A percentile compares a stretch with the other conserved stretches of the same genome.
These are phyloP conservation scores for Nemania serpens DNA, from an alignment of 2,329 filamentous ascomycete species.

Conservation along the genomic window DNA sequence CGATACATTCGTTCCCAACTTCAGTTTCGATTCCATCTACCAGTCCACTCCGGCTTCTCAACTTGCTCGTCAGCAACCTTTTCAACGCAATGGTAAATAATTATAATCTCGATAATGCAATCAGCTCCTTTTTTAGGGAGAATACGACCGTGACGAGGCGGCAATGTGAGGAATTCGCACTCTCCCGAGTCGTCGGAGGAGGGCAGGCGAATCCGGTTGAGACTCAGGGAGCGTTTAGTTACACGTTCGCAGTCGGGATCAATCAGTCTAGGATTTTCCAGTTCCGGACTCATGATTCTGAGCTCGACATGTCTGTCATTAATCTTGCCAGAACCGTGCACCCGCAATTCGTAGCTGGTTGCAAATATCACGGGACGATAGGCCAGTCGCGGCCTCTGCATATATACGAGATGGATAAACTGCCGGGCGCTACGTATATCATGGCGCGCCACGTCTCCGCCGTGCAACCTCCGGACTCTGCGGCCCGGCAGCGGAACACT, in stretches of 20 bases:
- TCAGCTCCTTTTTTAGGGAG: constrained; percentile 12
- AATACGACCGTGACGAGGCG: constrained; percentile 6
- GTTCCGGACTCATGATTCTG: constrained; percentile 8
- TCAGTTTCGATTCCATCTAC: no score
- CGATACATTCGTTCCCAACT: not conserved
- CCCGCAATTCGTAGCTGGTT: constrained; percentile 6
- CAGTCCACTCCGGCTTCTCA: no score
- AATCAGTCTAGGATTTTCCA: constrained; percentile 11
- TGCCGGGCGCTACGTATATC: constrained; percentile 14
- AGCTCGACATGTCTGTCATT: constrained; percentile 2
- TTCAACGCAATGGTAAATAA: constrained; percentile 4
- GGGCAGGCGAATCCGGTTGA: constrained; percentile 4
- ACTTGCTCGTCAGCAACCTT: no score
- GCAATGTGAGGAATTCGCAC: constrained; percentile 19
- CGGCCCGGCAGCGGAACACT: constrained; percentile 8
- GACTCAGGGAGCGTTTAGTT: constrained; percentile 16
- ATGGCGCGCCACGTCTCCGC: not conserved
- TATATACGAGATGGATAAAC: constrained; percentile 14
- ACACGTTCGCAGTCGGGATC: constrained; percentile 6
- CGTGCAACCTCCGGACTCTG: not conserved
- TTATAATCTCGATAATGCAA: constrained; percentile 13
- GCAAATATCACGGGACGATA: constrained; percentile 10
- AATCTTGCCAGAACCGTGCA: constrained; percentile 6
- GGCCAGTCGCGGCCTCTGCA: constrained; percentile 5
- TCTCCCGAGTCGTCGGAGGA: not conserved